These are phyloP conservation scores for Boletellus emodensis DNA, from an alignment of 768 basidiomycete species.

Conservation along the genomic window DNA sequence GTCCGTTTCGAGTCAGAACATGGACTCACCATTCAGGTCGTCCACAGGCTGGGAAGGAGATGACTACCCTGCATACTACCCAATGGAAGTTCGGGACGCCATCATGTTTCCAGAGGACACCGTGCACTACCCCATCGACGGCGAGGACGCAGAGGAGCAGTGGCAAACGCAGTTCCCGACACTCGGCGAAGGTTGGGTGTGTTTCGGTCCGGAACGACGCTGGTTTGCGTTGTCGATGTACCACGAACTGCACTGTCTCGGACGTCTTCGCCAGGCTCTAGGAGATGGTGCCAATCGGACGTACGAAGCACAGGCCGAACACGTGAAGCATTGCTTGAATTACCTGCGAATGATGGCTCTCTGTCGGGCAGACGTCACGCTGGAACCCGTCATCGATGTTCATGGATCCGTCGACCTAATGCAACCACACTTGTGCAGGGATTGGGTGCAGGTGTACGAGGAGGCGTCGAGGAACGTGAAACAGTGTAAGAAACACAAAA, in stretches of 20 bases:
- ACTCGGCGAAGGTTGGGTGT: conserved; percentile 20
- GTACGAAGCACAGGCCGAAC: conserved; percentile 16
- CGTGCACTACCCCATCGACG: conserved; percentile 23
- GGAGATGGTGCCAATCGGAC: conserved; percentile 12
- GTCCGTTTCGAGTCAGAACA: neutral
- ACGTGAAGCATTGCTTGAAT: conserved; percentile 44
- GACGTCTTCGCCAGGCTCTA: conserved; percentile 25
- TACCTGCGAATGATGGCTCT: conserved; percentile 45
- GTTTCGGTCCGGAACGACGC: conserved; percentile 26
- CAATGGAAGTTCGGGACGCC: conserved; percentile 18
- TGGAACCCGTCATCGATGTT: conserved; percentile 37
- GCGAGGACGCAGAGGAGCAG: conserved; percentile 17
- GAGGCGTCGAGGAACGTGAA: conserved; percentile 16
- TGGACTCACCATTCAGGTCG: neutral
- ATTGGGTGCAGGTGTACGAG: conserved; percentile 26
- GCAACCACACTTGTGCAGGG: conserved; percentile 25
- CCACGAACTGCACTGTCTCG: conserved; percentile 38
- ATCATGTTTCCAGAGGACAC: conserved; percentile 28
- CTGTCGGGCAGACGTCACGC: conserved; percentile 45
- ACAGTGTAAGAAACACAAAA: conserved; percentile 4
- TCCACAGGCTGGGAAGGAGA: conserved; percentile 23
- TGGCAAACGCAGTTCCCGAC: conserved; percentile 25
- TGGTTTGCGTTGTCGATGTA: conserved; percentile 35
- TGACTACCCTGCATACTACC: conserved; percentile 26
- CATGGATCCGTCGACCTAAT: conserved; percentile 17